These are phyloP conservation scores for Tephrocybe sp. DNA, from an alignment of 768 basidiomycete species.

Conservation along the genomic window DNA sequence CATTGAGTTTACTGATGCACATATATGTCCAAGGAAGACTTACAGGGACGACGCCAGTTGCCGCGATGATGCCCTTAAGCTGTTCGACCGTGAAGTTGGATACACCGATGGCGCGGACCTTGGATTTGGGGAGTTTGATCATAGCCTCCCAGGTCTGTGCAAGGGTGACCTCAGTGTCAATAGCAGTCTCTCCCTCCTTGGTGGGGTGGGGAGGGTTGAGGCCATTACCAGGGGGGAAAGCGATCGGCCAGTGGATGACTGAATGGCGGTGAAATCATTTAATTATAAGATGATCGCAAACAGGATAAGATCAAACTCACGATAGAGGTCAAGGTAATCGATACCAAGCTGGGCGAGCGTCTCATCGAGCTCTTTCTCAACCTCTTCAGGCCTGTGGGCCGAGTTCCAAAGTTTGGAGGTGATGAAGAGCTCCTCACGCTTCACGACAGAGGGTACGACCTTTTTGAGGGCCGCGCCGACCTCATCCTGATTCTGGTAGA, in stretches of 20 bases:
- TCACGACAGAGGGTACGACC: constrained; percentile 72
- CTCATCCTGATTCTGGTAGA: constrained; percentile 79
- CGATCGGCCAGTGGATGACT: constrained; percentile 83
- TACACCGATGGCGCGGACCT: constrained; percentile 76
- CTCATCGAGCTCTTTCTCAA: constrained; percentile 73
- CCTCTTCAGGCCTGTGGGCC: constrained; percentile 60
- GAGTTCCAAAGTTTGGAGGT: constrained; percentile 85
- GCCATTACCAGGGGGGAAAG: constrained; percentile 58
- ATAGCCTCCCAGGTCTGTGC: constrained; percentile 84
- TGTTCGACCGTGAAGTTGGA: constrained; percentile 75
- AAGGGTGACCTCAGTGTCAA: constrained; percentile 59
- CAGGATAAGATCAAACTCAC: constrained; percentile 35
- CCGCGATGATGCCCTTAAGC: constrained; percentile 62
- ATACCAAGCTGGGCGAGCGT: constrained; percentile 70
- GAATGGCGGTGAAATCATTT: background rate
- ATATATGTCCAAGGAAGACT: constrained; percentile 15
- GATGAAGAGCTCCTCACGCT: constrained; percentile 78
- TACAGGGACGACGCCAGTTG: constrained; percentile 73
- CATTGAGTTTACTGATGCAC: background rate
- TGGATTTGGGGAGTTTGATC: constrained; percentile 66
- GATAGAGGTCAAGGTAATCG: constrained; percentile 80
- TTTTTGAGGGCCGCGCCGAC: constrained; percentile 74
- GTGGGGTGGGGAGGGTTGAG: constrained; percentile 50
- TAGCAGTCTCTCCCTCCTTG: constrained; percentile 41
- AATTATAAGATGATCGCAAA: background rate